These are phyloP conservation scores for Ananas comosus DNA, from an alignment of 176 grass and related monocot genomes.

Conservation along the genomic window DNA sequence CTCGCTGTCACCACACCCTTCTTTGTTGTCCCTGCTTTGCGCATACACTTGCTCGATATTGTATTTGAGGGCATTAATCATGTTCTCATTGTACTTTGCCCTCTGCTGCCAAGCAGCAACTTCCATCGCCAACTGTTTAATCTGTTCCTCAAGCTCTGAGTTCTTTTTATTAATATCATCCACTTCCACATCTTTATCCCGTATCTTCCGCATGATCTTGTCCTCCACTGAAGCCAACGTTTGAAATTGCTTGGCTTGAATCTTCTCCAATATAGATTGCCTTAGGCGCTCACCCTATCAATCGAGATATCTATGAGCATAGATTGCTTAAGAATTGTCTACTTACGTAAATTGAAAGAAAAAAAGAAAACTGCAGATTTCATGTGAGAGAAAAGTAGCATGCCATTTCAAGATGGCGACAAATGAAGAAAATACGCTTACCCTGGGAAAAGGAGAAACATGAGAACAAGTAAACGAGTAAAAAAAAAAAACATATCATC, in stretches of 20 bases:
- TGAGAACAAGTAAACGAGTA: no score
- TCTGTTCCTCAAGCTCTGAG: slow-evolving; percentile 82
- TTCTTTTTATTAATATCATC: slow-evolving; percentile 85
- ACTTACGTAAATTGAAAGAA: no score
- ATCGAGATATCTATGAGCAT: slow-evolving; percentile 8
- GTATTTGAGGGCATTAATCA: slow-evolving; percentile 92
- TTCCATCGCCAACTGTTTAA: slow-evolving; percentile 74
- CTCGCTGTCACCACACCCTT: slow-evolving; percentile 98
- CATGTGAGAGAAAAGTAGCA: no score
- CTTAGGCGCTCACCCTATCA: slow-evolving; percentile 78
- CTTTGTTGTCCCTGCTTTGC: slow-evolving; percentile 81
- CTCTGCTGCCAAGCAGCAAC: slow-evolving; percentile 87
- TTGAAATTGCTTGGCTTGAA: slow-evolving; percentile 87
- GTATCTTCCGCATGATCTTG: slow-evolving; percentile 73
- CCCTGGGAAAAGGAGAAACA: no score
- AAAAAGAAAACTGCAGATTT: no score
- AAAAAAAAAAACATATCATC: no score
- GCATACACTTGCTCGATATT: slow-evolving; percentile 87
- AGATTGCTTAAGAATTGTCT: background rate
- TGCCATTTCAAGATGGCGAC: no score
- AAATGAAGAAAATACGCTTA: no score
- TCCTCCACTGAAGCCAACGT: slow-evolving; percentile 82
- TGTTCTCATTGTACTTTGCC: slow-evolving; percentile 96
- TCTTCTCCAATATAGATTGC: slow-evolving; percentile 89
- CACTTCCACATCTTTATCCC: slow-evolving; percentile 79